A percentile compares a stretch with the other conserved stretches of the same genome.
Conservation (phyloP, 2,329 filamentous ascomycete genomes). For the Epichloe gansuensis region DNA sequence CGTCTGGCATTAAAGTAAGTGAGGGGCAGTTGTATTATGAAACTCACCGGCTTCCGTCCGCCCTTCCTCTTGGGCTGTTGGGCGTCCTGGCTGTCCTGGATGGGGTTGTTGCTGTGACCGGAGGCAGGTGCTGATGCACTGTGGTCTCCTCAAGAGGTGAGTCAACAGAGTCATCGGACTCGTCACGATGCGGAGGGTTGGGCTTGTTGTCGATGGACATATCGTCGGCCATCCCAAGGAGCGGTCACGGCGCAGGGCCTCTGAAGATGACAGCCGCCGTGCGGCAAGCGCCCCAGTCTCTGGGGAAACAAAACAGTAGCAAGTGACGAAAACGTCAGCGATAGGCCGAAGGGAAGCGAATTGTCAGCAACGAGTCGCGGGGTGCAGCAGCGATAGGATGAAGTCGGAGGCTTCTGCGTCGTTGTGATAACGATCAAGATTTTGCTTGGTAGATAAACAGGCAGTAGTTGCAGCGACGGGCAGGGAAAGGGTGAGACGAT, state of each 20-base stretch:
- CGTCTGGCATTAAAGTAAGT: not conserved
- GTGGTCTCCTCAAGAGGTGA: constrained; percentile 47
- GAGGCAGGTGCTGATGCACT: constrained; percentile 20
- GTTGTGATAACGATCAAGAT: constrained; percentile 6
- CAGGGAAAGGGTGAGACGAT: constrained; percentile 13
- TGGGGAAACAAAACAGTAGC: constrained; percentile 20
- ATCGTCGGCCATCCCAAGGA: constrained; percentile 47
- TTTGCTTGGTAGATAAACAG: constrained; percentile 8
- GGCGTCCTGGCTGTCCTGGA: constrained; percentile 41
- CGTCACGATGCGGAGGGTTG: constrained; percentile 35
- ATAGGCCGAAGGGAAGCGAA: constrained; percentile 1
- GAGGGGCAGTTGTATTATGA: constrained; percentile 1
- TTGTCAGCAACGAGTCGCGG: not conserved
- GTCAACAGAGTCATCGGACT: constrained; percentile 48
- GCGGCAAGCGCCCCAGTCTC: constrained; percentile 25
- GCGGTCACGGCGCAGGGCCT: constrained; percentile 22
- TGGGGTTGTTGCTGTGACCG: constrained; percentile 16
- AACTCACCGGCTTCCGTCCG: constrained; percentile 88
- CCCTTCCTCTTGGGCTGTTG: constrained; percentile 88
- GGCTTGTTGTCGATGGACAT: constrained; percentile 47
- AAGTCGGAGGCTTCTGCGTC: constrained; percentile 5
- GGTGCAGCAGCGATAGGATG: constrained; percentile 6
- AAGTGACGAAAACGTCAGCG: constrained; percentile 5
- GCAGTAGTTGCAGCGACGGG: not conserved
- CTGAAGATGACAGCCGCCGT: constrained; percentile 22